Evolutionary conservation across 2,329 filamentous ascomycete genomes (phyloP).

Genomic region (Aspergillus sp.): DNA sequence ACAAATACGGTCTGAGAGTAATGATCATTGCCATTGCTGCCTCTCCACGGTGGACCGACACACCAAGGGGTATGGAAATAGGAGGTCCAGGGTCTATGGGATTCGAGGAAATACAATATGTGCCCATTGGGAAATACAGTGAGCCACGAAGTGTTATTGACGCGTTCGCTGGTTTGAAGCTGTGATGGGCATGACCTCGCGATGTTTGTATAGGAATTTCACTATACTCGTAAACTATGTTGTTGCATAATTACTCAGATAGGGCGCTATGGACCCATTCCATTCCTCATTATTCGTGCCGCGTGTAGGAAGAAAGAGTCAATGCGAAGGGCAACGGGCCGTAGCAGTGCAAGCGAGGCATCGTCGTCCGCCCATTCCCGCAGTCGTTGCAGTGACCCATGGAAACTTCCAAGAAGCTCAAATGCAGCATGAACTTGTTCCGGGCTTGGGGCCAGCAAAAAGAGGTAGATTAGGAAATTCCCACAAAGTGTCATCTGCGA

Average conservation of each 20-base stretch:
- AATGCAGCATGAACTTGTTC: slow-evolving; percentile 22
- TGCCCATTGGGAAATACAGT: slow-evolving; percentile 21
- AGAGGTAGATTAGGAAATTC: slow-evolving; percentile 52
- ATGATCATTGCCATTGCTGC: slow-evolving; percentile 52
- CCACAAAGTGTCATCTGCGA: slow-evolving; percentile 50
- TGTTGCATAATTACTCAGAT: neutral
- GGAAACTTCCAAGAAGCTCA: slow-evolving; percentile 23
- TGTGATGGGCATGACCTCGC: no score
- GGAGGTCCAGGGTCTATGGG: slow-evolving; percentile 37
- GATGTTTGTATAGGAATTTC: neutral
- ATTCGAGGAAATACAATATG: slow-evolving; percentile 21
- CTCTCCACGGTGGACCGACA: slow-evolving; percentile 51
- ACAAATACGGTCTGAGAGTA: slow-evolving; percentile 54
- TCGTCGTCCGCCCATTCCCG: slow-evolving; percentile 18
- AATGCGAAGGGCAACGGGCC: slow-evolving; percentile 24
- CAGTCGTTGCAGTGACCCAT: slow-evolving; percentile 23
- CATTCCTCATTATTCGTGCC: slow-evolving; percentile 5
- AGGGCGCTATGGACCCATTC: neutral
- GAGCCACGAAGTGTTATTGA: slow-evolving; percentile 26
- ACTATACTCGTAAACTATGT: neutral
- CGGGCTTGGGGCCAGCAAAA: slow-evolving; percentile 43
- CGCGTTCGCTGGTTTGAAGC: slow-evolving; percentile 8
- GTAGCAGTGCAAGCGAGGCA: slow-evolving; percentile 19
- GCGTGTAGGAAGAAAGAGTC: slow-evolving; percentile 26
- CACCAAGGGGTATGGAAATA: slow-evolving; percentile 37